Conservation (phyloP, 495 filamentous ascomycete genomes). For the Aspergillus bertholletiae region DNA sequence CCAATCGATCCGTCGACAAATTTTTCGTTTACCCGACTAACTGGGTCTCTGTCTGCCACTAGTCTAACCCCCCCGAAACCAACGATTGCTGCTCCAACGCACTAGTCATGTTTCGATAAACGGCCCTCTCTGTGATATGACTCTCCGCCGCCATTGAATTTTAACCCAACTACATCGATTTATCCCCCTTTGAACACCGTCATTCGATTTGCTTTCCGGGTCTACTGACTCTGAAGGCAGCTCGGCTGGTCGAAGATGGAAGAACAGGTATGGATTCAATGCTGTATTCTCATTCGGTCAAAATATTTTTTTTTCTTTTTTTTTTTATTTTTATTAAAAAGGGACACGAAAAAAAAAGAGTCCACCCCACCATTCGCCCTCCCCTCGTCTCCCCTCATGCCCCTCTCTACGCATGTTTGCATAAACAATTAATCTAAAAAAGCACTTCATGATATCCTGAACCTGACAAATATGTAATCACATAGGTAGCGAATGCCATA, state of each 20-base stretch:
- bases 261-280: constrained; percentile 41
- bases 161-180: constrained; percentile 7
- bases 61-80: neutral
- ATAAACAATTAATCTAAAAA: neutral
- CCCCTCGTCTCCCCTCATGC: constrained; percentile 21
- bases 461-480: constrained; percentile 10
- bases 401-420: neutral
- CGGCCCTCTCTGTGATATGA: constrained; percentile 14
- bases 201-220: constrained; percentile 21
- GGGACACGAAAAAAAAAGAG: constrained; percentile 16
- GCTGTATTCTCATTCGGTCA: neutral
- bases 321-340: constrained; percentile 1
- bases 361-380: constrained; percentile 13
- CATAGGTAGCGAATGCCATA: constrained; percentile 86
- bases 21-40: constrained; percentile 11
- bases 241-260: constrained; percentile 48
- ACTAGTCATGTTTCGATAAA: constrained; percentile 19
- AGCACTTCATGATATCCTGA: neutral
- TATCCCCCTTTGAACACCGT: constrained; percentile 14
- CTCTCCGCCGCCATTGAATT: constrained; percentile 18
- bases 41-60: constrained; percentile 5
- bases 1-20: neutral
- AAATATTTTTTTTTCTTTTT: constrained; percentile 1
- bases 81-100: constrained; percentile 2
- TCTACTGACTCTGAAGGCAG: constrained; percentile 33